Percentiles rank a stretch among this genome's conserved stretches.
Conservation (phyloP, 768 basidiomycete species). For the Gloeopeniophorella convolvens region DNA sequence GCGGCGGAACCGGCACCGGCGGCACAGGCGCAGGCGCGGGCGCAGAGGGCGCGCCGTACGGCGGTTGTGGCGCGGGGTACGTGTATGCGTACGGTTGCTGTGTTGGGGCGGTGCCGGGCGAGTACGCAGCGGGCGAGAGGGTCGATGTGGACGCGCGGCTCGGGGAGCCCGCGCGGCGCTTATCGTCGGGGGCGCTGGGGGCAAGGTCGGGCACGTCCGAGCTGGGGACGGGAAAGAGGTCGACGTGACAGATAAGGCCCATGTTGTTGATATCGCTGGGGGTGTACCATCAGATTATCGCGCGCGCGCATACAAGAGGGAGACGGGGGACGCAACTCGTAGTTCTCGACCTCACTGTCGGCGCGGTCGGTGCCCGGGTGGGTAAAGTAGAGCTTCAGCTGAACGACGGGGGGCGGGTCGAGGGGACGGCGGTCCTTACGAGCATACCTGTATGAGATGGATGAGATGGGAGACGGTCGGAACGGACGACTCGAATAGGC, state of each 20-base stretch:
- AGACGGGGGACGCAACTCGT: constrained; percentile 13
- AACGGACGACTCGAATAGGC: not conserved
- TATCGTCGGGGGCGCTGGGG: constrained; percentile 12
- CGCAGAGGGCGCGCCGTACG: constrained; percentile 4
- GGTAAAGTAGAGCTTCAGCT: constrained; percentile 22
- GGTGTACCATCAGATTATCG: not conserved
- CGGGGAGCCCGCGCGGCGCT: constrained; percentile 1
- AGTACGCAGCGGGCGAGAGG: constrained; percentile 20
- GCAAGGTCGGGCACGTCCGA: constrained; percentile 12
- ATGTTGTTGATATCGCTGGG: constrained; percentile 51
- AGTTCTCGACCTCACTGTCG: constrained; percentile 17
- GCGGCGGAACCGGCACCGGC: constrained; percentile 5
- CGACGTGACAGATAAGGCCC: constrained; percentile 71
- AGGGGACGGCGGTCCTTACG: constrained; percentile 24
- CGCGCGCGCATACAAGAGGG: constrained; percentile 7
- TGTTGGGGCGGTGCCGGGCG: constrained; percentile 14
- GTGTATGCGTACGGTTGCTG: constrained; percentile 21
- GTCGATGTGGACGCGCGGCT: constrained; percentile 19
- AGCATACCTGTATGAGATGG: constrained; percentile 19
- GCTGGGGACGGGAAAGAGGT: constrained; percentile 55
- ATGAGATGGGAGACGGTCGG: not conserved
- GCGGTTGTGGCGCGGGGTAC: constrained; percentile 20
- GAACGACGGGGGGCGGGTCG: constrained; percentile 25
- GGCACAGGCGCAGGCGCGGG: no score
- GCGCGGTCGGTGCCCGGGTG: constrained; percentile 6